Base-by-base conservation (phyloP, 1,284 basidiomycete genomes). In the Leccinum pachyderme region DNA sequence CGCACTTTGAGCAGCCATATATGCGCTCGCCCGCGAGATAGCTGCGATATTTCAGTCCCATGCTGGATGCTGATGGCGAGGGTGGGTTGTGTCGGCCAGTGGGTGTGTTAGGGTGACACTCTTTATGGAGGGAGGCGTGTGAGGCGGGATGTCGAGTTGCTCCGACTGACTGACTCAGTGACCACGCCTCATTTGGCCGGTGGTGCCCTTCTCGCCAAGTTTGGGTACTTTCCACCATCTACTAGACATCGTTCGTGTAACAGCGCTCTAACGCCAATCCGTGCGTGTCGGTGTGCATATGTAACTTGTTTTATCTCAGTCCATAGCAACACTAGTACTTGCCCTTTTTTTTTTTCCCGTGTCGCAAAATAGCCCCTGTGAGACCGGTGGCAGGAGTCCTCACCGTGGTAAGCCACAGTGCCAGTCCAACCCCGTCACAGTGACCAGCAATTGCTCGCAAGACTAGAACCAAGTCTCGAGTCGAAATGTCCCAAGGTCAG, bases 1-100 rank as follows among this genome's bases (percentile, higher is more conserved):
- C 88, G 81, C 96, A 99, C 52, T 79, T 84, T 53, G 82, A 84
- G 75, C 97, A 99, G 49, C 92, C 91, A 69, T 94, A 98, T 67
- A 98, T 90, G 63, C 91, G 86, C 63, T 89, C 85, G 47, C 93
- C 93, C 35, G 85, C 81, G 57, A 98, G 87, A 74, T 95, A 97
- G 60, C 88, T 84, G 67, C 92, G 87, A 75, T 91, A 93, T 66
- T 81, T 87, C 85, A 93, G 89, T 68, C 92, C 92, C 92, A 95
- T 95, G 59, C 54, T 56, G 51, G 32, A 32, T 33, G 53, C 41
- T 33, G 45, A 27, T 41, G 47, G 4, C 35, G 43, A 45, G 39
- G 50, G 39, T 28, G 33, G 35, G 31, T 43, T 53, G 45, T 27
- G 37, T 13, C 32, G 35, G 49, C 7, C 28, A 13, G 37, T 39